Conservation (phyloP, 805 yeast genomes). For the Kluyveromyces nonfermentans region DNA sequence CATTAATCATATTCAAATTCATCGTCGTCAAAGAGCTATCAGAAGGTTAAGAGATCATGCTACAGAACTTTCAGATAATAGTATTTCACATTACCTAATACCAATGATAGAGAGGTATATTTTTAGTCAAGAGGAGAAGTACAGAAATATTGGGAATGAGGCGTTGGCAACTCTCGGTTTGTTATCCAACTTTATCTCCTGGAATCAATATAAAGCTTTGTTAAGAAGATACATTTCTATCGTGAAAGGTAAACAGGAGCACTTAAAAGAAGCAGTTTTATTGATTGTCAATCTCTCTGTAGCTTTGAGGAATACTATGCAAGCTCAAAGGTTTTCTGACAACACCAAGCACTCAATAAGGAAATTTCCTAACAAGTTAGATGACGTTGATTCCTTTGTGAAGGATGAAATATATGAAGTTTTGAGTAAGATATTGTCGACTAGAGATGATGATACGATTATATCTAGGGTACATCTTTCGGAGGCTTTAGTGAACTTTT, state of each 20-base stretch:
- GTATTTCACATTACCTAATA: conserved; percentile 68
- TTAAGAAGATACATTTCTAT: conserved; percentile 55
- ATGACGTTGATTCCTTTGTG: conserved; percentile 39
- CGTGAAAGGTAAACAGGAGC: conserved; percentile 37
- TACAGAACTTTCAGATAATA: conserved; percentile 38
- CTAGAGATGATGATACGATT: conserved; percentile 71
- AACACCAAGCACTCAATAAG: conserved; percentile 13
- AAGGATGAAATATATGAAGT: conserved; percentile 51
- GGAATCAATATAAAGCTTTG: conserved; percentile 75
- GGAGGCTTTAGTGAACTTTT: conserved; percentile 64
- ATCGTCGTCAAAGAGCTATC: conserved; percentile 79
- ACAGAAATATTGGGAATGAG: conserved; percentile 54
- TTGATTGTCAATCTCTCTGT: conserved; percentile 49
- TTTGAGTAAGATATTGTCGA: conserved; percentile 47
- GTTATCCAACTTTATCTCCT: conserved; percentile 49
- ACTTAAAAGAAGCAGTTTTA: conserved; percentile 47
- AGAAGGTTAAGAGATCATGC: conserved; percentile 48
- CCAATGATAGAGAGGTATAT: conserved; percentile 84
- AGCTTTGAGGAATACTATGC: conserved; percentile 36
- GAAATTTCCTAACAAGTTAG: conserved; percentile 31
- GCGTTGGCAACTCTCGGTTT: conserved; percentile 52
- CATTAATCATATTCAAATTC: conserved; percentile 73
- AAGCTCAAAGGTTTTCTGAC: conserved; percentile 12
- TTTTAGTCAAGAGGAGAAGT: conserved; percentile 46
- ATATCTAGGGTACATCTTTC: conserved; percentile 69